phyloP scores from a whole-genome alignment of 2,329 filamentous ascomycete genomes.

The Seiridium unicorne region DNA sequence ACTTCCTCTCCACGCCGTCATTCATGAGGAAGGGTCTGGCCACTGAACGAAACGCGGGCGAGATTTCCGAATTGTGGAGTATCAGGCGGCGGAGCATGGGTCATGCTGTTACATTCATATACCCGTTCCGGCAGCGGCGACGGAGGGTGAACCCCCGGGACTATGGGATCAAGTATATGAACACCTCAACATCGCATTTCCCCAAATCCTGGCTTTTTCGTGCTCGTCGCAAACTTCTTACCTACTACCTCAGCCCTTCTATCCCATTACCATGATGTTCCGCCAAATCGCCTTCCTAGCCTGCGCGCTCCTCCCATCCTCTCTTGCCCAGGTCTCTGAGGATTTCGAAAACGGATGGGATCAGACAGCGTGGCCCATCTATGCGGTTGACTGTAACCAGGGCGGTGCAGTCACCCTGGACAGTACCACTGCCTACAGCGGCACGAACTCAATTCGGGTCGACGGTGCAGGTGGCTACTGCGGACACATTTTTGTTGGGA shows the following conservation, averaged over 20 bases:
- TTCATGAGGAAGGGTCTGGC: background rate
- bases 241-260: background rate
- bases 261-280: background rate
- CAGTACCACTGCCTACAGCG: slow-evolving; percentile 53
- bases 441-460: slow-evolving; percentile 53
- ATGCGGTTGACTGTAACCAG: slow-evolving; percentile 59
- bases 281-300: slow-evolving; percentile 25
- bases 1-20: too few species aligned
- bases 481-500: slow-evolving; percentile 61
- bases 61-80: background rate
- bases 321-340: slow-evolving; percentile 52
- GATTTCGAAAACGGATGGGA: slow-evolving; percentile 60
- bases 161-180: slow-evolving; percentile 20
- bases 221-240: background rate
- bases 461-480: slow-evolving; percentile 53
- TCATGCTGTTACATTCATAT: background rate
- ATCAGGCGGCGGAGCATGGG: background rate
- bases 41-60: background rate
- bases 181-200: slow-evolving; percentile 18
- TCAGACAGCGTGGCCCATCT: slow-evolving; percentile 54
- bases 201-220: slow-evolving; percentile 6
- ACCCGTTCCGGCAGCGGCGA: slow-evolving; percentile 12
- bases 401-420: slow-evolving; percentile 57
- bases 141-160: slow-evolving; percentile 19
- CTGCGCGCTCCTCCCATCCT: slow-evolving; percentile 43